A percentile compares a stretch with the other conserved stretches of the same genome.
phyloP scores from a whole-genome alignment of 805 yeast genomes.

The Jamesozyma piceae region DNA sequence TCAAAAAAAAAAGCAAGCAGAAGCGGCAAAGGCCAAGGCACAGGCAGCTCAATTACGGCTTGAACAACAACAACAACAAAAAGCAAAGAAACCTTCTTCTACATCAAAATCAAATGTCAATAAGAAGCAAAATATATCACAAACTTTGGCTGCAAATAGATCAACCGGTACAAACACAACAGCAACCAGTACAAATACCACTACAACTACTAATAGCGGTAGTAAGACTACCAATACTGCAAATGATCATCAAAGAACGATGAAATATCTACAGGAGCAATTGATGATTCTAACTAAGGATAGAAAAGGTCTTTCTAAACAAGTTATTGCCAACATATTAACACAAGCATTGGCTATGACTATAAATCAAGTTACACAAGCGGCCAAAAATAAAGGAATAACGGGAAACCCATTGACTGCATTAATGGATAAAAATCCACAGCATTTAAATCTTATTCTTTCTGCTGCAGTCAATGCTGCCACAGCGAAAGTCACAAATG shows the following conservation, averaged over 20 bases:
- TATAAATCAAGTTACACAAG: slow-evolving; percentile 79
- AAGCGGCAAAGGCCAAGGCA: slow-evolving; percentile 51
- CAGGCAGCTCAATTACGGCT: slow-evolving; percentile 45
- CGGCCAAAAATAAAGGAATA: slow-evolving; percentile 77
- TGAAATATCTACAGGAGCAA: slow-evolving; percentile 80
- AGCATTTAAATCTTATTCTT: slow-evolving; percentile 65
- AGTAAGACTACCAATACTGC: slow-evolving; percentile 17
- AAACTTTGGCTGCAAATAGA: slow-evolving; percentile 27
- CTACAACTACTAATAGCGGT: slow-evolving; percentile 2
- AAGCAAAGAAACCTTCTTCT: slow-evolving; percentile 9
- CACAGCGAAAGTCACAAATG: slow-evolving; percentile 50
- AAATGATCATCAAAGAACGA: slow-evolving; percentile 43
- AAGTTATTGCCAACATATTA: slow-evolving; percentile 71
- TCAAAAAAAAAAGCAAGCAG: slow-evolving; percentile 57
- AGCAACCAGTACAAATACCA: background rate
- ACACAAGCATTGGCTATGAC: slow-evolving; percentile 91
- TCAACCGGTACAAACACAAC: slow-evolving; percentile 7
- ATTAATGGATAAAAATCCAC: slow-evolving; percentile 71
- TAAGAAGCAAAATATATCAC: slow-evolving; percentile 31
- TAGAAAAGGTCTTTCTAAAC: slow-evolving; percentile 65
- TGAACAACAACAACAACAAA: slow-evolving; percentile 42
- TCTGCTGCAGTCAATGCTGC: slow-evolving; percentile 78
- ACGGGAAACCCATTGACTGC: slow-evolving; percentile 71
- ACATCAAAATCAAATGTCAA: slow-evolving; percentile 11
- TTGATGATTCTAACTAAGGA: slow-evolving; percentile 71